Conservation (phyloP, 2,329 filamentous ascomycete genomes). For the Sporothrix curviconia region DNA sequence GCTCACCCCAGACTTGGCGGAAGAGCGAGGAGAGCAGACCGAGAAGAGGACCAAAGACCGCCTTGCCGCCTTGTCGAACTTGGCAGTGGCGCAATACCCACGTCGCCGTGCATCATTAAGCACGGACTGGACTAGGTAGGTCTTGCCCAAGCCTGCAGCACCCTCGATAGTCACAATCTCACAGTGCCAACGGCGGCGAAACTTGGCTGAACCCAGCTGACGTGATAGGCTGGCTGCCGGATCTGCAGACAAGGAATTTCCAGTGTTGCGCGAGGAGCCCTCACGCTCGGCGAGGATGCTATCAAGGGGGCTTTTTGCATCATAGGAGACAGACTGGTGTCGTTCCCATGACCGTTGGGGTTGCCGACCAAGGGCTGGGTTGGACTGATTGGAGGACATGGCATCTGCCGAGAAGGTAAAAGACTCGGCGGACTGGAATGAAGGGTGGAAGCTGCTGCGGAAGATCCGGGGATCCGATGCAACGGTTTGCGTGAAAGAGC, state of each 20-base stretch:
- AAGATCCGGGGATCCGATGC: conserved; percentile 36
- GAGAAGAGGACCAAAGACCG: conserved; percentile 56
- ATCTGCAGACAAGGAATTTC: conserved; percentile 32
- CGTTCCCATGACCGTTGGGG: conserved; percentile 44
- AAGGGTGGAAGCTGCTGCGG: conserved; percentile 35
- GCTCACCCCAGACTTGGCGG: conserved; percentile 61
- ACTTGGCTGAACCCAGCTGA: conserved; percentile 51
- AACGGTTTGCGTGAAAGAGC: conserved; percentile 41
- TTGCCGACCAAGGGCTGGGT: conserved; percentile 28
- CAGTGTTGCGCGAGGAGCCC: conserved; percentile 33
- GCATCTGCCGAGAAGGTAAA: conserved; percentile 46
- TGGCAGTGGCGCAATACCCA: conserved; percentile 60
- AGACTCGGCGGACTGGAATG: conserved; percentile 33
- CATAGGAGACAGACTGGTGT: conserved; percentile 44
- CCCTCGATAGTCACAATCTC: conserved; percentile 58
- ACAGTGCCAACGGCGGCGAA: conserved; percentile 55
- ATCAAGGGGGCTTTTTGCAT: conserved; percentile 42
- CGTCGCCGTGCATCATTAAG: conserved; percentile 53
- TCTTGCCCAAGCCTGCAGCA: conserved; percentile 58
- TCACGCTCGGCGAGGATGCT: conserved; percentile 37
- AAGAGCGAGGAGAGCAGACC: conserved; percentile 61
- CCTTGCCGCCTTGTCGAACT: conserved; percentile 57
- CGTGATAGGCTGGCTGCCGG: conserved; percentile 45
- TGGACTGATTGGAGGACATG: conserved; percentile 40
- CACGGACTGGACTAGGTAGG: conserved; percentile 56